phyloP scores from a whole-genome alignment of 2,329 filamentous ascomycete species.

The Colletotrichum karsti region DNA sequence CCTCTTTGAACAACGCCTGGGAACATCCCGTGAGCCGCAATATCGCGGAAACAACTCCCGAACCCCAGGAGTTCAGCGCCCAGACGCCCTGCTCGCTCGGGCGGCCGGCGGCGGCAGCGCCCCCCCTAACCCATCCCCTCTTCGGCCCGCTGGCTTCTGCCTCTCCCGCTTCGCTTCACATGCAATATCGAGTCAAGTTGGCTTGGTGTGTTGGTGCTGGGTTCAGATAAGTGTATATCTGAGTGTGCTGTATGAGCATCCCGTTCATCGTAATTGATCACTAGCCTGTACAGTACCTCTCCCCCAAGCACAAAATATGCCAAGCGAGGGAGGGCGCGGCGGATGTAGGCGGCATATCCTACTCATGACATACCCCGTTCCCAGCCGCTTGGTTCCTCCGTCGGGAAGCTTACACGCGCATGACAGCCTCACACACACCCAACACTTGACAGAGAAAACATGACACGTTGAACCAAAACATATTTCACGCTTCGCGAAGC shows the following conservation, averaged over 20 bases:
- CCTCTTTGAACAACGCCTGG: not conserved
- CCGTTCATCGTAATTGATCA: not conserved
- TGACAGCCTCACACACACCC: not conserved
- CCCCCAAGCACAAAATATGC: not conserved
- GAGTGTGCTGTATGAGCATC: not conserved
- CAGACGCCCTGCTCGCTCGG: constrained; percentile 43
- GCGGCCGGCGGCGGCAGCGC: not conserved
- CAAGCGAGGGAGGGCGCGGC: not conserved
- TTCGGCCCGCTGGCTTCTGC: constrained; percentile 21
- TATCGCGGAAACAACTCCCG: constrained; percentile 13
- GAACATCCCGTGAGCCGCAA: constrained; percentile 18
- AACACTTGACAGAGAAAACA: not conserved
- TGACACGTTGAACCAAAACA: not conserved
- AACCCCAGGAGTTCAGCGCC: constrained; percentile 28
- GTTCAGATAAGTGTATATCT: not conserved
- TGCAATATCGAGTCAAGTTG: not conserved
- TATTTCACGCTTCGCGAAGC: not conserved
- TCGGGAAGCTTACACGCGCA: not conserved
- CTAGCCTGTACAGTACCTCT: not conserved
- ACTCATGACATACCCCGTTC: not conserved
- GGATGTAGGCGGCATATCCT: not conserved
- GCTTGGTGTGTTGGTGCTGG: not conserved
- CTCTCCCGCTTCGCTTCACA: constrained; percentile 1
- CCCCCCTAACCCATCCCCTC: not conserved
- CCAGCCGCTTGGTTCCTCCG: not conserved